Evolutionary conservation across 192 early-diverging fungal genomes (phyloP), one percentile per base, ranked within the genome.

Genomic region (Coemansia sp.): DNA sequence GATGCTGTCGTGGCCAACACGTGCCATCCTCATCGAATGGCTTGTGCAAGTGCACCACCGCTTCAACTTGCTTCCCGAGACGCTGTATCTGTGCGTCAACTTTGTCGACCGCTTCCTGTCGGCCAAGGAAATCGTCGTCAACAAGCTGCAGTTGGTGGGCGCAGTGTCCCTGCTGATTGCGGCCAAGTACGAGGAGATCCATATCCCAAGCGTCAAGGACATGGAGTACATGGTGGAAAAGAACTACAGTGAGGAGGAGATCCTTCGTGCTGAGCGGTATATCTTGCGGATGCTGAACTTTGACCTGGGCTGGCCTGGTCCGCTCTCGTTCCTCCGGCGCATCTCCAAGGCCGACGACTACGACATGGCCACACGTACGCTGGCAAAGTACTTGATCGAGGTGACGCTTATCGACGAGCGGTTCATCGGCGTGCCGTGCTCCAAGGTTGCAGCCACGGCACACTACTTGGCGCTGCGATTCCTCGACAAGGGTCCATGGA

Each of bases 341-440:
- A 82, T 88, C 23, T 87, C 84, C 61, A 77, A 80, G 63, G 85
- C 80, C 4, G 84, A 90, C 66, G 72, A 84, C 21, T 87, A 84
- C 71, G 86, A 88, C 53, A 59, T 77, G 30, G 68, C 79, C 49
- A 84, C 76, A 9, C 82, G 86, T n/a, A 86, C 83, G 0, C 39
- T 87, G 42, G 84, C 85, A 26, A 87, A 89, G 66, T 89, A 89
- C 59, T 51, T 89, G 15, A 63, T 86, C 2, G 87, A 88, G 55
- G 77, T 85, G 20, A 86, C 86, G 0, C 68, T 88, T 0, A 76
- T 81, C 12, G 87, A 86, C 53, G 80, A 83, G 67, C 82, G 83
- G 16, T 88, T 87, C 57, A 66, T 88, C 31, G 68, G 30, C n/a
- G 49, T 79, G 9, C 85, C 82, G 1, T 70, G 76, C 28, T 83